A percentile compares a stretch with the other conserved stretches of the same genome.
Evolutionary conservation across 2,329 filamentous ascomycete genomes (phyloP).

Genomic region (Aspergillus eucalypticola): DNA sequence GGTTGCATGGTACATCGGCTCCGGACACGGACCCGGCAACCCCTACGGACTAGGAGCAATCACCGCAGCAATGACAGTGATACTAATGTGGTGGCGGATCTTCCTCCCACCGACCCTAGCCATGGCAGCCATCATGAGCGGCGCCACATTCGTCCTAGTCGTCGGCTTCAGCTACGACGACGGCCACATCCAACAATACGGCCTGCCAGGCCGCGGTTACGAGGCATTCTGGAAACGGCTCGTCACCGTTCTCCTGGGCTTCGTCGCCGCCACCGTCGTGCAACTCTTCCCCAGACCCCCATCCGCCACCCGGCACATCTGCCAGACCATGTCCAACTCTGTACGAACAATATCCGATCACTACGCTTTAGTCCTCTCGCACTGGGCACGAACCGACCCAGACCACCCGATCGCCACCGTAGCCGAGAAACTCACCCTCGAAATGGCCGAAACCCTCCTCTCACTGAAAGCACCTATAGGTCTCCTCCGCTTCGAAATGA

Average conservation of each 20-base stretch:
- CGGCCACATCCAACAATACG: slow-evolving; percentile 46
- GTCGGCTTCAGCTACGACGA: slow-evolving; percentile 53
- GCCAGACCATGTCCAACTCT: slow-evolving; percentile 48
- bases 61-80: slow-evolving; percentile 32
- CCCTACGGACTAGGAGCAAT: slow-evolving; percentile 53
- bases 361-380: slow-evolving; percentile 52
- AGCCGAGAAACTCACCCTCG: slow-evolving; percentile 34
- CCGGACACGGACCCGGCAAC: slow-evolving; percentile 51
- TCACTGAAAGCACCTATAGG: slow-evolving; percentile 37
- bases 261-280: slow-evolving; percentile 46
- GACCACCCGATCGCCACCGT: slow-evolving; percentile 27
- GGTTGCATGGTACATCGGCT: slow-evolving; percentile 55
- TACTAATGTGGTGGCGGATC: slow-evolving; percentile 40
- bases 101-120: slow-evolving; percentile 36
- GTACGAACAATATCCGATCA: slow-evolving; percentile 50
- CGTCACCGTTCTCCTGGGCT: slow-evolving; percentile 48
- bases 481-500: slow-evolving; percentile 42
- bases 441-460: slow-evolving; percentile 34
- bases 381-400: slow-evolving; percentile 39
- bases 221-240: slow-evolving; percentile 52
- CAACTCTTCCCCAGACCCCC: slow-evolving; percentile 52
- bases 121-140: slow-evolving; percentile 41
- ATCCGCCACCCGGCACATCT: slow-evolving; percentile 48
- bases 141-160: slow-evolving; percentile 48
- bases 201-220: slow-evolving; percentile 51